phyloP scores from a whole-genome alignment of 768 basidiomycete species.

The Kwoniella europaea region DNA sequence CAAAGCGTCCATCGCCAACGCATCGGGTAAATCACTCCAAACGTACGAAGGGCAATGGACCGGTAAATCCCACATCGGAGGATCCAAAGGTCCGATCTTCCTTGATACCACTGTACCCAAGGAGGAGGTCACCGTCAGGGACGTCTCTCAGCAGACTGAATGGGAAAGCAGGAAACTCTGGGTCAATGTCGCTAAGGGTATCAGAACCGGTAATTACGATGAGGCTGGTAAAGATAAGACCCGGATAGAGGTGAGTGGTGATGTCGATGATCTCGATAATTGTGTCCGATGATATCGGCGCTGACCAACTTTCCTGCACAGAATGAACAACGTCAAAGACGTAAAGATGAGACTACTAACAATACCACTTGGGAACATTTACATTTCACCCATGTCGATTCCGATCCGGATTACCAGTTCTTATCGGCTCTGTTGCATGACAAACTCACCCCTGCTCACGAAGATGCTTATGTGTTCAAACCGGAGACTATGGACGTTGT shows the following conservation, averaged over 20 bases:
- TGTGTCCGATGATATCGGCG: constrained; percentile 61
- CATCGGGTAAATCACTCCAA: constrained; percentile 60
- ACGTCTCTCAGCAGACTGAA: constrained; percentile 67
- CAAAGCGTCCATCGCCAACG: constrained; percentile 73
- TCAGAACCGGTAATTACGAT: constrained; percentile 88
- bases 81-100: constrained; percentile 64
- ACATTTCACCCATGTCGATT: constrained; percentile 74
- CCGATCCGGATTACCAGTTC: constrained; percentile 74
- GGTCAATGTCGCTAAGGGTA: constrained; percentile 85
- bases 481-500: constrained; percentile 12
- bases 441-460: constrained; percentile 70
- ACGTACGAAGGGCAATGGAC: constrained; percentile 57
- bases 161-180: constrained; percentile 88
- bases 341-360: constrained; percentile 79
- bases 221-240: constrained; percentile 85
- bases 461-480: constrained; percentile 76
- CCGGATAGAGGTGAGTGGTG: constrained; percentile 75
- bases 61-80: constrained; percentile 62
- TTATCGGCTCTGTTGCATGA: constrained; percentile 65
- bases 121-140: constrained; percentile 73
- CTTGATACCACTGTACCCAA: constrained; percentile 76
- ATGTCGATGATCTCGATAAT: constrained; percentile 65
- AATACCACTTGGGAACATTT: constrained; percentile 74
- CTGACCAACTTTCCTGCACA: constrained; percentile 50
- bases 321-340: constrained; percentile 89